Evolutionary conservation across 768 basidiomycete species (phyloP), one percentile per base, ranked within the genome.

Genomic region (Tricholoma terreum): DNA sequence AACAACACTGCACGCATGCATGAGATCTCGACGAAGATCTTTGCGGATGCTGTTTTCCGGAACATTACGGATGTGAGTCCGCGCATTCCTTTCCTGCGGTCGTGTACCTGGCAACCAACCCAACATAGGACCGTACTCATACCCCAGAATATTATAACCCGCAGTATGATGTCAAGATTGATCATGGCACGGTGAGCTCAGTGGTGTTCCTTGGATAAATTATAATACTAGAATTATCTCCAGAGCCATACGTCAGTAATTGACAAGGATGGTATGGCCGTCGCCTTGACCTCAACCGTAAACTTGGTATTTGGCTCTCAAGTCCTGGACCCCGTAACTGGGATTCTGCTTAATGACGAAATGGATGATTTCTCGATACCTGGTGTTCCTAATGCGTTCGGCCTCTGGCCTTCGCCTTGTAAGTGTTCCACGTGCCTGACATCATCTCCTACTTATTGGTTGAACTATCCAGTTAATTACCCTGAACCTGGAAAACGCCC

Each of bases 331-430:
- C 82, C 89, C 0, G 80, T 85, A 52, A 97, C 94, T 0, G 95
- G 96, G 0, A 80, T 98, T 27, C 81, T 98, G 51, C 72, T 98
- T 40, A 98, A 98, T 65, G 85, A 98, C 65, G 92, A 96, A 82
- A 91, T 93, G 90, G 92, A 94, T 60, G 96, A 98, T 70, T 98
- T 98, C 69, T 90, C 93, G 10, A 86, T 77, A 0, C 95, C 94
- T 1, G 93, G 90, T 3, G 70, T 72, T n/a, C 82, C 92, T 6
- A 96, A 97, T 63, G 84, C 77, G 2, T 96, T 93, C 65, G 94
- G 90, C 0, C 73, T 95, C 48, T 84, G 75, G 73, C 88, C 93
- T 15, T 92, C 89, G 14, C 90, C 90, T 6, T 92, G 90, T 89
- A 69, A 56, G 82, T 69, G 19, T 54, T 36, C 48, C 17, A n/a